Conservation (phyloP, 108 stramenopile genomes). For the Skeletonema menzelii region DNA sequence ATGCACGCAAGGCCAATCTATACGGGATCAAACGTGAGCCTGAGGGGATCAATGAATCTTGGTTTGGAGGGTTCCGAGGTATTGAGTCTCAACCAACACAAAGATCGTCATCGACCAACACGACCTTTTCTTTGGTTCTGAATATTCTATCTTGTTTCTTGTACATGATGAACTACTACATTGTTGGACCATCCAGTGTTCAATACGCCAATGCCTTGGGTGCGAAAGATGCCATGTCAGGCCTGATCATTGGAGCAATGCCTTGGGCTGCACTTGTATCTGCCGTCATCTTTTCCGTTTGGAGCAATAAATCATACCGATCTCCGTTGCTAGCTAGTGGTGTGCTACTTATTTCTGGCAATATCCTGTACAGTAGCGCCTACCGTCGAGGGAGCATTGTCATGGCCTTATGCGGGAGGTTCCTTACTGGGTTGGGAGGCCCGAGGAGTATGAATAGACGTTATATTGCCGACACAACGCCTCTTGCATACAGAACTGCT, state of each 20-base stretch:
- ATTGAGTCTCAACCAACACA: not conserved
- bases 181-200: constrained; percentile 85
- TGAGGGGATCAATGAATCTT: not conserved
- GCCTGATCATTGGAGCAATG: constrained; percentile 88
- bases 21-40: not conserved
- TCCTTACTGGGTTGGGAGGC: constrained; percentile 84
- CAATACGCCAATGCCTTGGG: constrained; percentile 84
- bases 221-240: constrained; percentile 74
- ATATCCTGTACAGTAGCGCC: constrained; percentile 78
- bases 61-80: constrained; percentile 23
- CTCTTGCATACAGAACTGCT: constrained; percentile 63
- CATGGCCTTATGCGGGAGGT: constrained; percentile 79
- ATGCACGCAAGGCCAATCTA: constrained; percentile 12
- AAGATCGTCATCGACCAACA: constrained; percentile 6
- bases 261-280: constrained; percentile 82
- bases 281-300: constrained; percentile 68
- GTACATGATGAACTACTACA: constrained; percentile 94
- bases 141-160: constrained; percentile 79
- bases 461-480: constrained; percentile 88
- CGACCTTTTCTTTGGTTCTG: constrained; percentile 45
- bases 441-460: constrained; percentile 84
- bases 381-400: constrained; percentile 50
- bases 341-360: constrained; percentile 67
- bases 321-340: constrained; percentile 73
- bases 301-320: constrained; percentile 83